phyloP scores from a whole-genome alignment of 352 stramenopile genomes.

The Globisporangium orthogonon region DNA sequence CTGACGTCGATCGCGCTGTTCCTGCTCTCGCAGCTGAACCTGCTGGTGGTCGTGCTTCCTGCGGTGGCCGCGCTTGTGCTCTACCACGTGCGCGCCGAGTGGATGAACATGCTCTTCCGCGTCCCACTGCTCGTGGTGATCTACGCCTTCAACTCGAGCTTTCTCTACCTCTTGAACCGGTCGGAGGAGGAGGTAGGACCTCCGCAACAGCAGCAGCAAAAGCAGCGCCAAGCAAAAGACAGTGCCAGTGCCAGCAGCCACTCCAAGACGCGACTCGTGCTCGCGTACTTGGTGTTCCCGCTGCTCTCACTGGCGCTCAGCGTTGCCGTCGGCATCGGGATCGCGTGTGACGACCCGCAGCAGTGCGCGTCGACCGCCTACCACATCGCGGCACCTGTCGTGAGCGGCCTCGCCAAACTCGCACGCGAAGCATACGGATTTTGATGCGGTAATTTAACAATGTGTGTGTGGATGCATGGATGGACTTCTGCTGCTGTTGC shows the following conservation, averaged over 20 bases:
- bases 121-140: slow-evolving; percentile 60
- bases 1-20: slow-evolving; percentile 38
- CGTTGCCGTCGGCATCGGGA: slow-evolving; percentile 48
- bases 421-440: slow-evolving; percentile 47
- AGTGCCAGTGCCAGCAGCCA: neutral
- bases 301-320: slow-evolving; percentile 53
- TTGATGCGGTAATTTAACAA: slow-evolving; percentile 10
- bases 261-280: slow-evolving; percentile 15
- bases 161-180: slow-evolving; percentile 49
- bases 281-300: slow-evolving; percentile 59
- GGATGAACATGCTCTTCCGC: slow-evolving; percentile 78
- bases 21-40: slow-evolving; percentile 55
- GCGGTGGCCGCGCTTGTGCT: slow-evolving; percentile 35
- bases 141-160: slow-evolving; percentile 62
- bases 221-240: too few relatives aligned
- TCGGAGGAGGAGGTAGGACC: slow-evolving; percentile 5
- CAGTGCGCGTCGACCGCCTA: slow-evolving; percentile 46
- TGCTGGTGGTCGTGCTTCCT: slow-evolving; percentile 48
- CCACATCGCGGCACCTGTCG: slow-evolving; percentile 18
- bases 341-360: slow-evolving; percentile 67
- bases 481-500: neutral
- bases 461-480: neutral
- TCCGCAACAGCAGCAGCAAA: slow-evolving; percentile 10
- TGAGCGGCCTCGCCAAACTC: slow-evolving; percentile 27
- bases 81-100: slow-evolving; percentile 66